These are phyloP conservation scores for Colletotrichum cuscutae DNA, from an alignment of 2,329 filamentous ascomycete species.

Conservation along the genomic window DNA sequence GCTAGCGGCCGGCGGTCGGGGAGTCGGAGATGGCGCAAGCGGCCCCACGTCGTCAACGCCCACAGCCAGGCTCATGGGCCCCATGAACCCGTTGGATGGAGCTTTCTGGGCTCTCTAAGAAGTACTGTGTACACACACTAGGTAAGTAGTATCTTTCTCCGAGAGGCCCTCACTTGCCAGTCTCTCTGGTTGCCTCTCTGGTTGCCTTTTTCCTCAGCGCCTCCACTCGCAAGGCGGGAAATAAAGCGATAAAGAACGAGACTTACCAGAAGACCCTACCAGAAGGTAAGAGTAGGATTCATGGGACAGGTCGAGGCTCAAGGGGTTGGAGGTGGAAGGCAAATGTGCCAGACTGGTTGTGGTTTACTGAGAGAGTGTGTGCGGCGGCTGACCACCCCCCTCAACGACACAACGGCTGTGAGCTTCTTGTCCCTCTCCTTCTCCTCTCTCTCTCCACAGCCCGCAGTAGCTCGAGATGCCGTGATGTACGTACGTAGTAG, in stretches of 20 bases:
- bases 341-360: neutral
- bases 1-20: slow-evolving; percentile 14
- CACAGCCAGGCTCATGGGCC: slow-evolving; percentile 1
- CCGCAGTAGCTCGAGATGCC: neutral
- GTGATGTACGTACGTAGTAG: neutral
- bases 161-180: neutral
- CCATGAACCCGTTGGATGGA: slow-evolving; percentile 3
- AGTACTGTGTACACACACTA: neutral
- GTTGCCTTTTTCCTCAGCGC: slow-evolving; percentile 5
- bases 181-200: neutral
- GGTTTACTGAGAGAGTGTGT: slow-evolving; percentile 5
- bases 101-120: neutral
- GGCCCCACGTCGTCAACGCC: slow-evolving; percentile 14
- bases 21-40: slow-evolving; percentile 21
- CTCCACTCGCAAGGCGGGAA: slow-evolving; percentile 17
- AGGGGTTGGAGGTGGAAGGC: slow-evolving; percentile 24
- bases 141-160: slow-evolving; percentile 1
- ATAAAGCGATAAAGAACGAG: slow-evolving; percentile 17
- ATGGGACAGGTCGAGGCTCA: slow-evolving; percentile 14
- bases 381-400: slow-evolving; percentile 24
- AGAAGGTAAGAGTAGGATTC: neutral
- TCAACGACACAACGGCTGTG: slow-evolving; percentile 2
- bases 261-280: slow-evolving; percentile 17
- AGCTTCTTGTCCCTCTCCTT: neutral
- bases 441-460: neutral